Percentiles rank a stretch among this genome's conserved stretches.
phyloP scores from a whole-genome alignment of 345 rosid species.

The Leavenworthia alabamica region DNA sequence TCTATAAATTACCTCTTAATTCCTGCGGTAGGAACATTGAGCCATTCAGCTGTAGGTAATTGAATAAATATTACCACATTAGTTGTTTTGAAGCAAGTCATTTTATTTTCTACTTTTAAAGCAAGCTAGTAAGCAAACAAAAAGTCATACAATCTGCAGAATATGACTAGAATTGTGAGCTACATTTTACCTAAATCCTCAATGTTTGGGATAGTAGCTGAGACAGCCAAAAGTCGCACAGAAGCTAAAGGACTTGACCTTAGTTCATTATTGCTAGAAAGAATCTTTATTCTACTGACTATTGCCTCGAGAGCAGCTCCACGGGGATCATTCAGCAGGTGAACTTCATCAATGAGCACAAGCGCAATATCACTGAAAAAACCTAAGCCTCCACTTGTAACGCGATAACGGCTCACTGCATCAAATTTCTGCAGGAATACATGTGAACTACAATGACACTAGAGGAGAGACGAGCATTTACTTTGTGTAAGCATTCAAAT shows the following conservation, averaged over 20 bases:
- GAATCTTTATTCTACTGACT: slow-evolving; percentile 89
- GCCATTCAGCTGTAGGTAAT: slow-evolving; percentile 86
- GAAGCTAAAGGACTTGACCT: slow-evolving; percentile 65
- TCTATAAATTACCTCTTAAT: slow-evolving; percentile 55
- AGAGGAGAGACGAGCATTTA: slow-evolving; percentile 1
- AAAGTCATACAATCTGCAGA: slow-evolving; percentile 6
- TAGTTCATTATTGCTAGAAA: slow-evolving; percentile 65
- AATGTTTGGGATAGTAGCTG: slow-evolving; percentile 92
- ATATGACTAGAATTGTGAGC: slow-evolving; percentile 11
- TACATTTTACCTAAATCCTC: slow-evolving; percentile 73
- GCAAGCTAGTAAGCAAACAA: not conserved
- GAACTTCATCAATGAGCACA: slow-evolving; percentile 93
- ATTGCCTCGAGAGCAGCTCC: slow-evolving; percentile 96
- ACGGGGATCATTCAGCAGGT: slow-evolving; percentile 85
- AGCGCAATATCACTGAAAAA: slow-evolving; percentile 91
- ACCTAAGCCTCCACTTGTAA: not conserved
- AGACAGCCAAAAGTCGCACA: slow-evolving; percentile 82
- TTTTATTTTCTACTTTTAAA: not conserved
- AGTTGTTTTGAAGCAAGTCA: not conserved
- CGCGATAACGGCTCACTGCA: slow-evolving; percentile 84
- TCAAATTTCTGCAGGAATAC: slow-evolving; percentile 71
- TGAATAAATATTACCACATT: slow-evolving; percentile 9
- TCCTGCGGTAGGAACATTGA: slow-evolving; percentile 76
- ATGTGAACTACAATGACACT: not conserved
- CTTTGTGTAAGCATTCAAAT: not conserved